phyloP scores from a whole-genome alignment of 116 monocot genomes.

The Phalaenopsis hybrid region DNA sequence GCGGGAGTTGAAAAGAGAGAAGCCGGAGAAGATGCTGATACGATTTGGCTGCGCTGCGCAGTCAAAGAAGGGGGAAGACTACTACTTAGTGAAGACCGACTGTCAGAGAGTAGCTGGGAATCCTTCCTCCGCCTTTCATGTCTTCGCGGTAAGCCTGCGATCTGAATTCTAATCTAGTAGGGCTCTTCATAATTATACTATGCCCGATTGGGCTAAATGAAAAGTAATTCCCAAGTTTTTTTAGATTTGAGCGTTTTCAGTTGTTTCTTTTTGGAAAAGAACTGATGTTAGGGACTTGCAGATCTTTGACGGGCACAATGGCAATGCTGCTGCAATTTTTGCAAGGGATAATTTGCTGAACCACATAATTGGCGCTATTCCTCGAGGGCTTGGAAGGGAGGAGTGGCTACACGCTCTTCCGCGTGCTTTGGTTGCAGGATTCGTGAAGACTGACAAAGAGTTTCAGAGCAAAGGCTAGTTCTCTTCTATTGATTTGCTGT shows the following conservation, averaged over 20 bases:
- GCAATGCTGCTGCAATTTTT: conserved; percentile 75
- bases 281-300: conserved; percentile 6
- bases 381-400: conserved; percentile 52
- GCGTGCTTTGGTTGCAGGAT: conserved; percentile 72
- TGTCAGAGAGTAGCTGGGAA: conserved; percentile 33
- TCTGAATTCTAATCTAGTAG: neutral
- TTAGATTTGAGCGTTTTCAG: neutral
- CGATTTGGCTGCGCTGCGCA: conserved; percentile 61
- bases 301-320: conserved; percentile 85
- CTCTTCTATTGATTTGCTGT: neutral
- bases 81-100: conserved; percentile 51
- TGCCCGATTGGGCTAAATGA: neutral
- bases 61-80: conserved; percentile 74
- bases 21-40: conserved; percentile 43
- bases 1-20: conserved; percentile 58
- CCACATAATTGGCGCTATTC: conserved; percentile 55
- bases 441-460: conserved; percentile 71
- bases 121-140: conserved; percentile 38
- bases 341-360: conserved; percentile 61
- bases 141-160: conserved; percentile 35
- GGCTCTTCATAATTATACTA: neutral
- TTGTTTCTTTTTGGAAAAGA: neutral
- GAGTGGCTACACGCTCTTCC: conserved; percentile 79
- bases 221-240: neutral
- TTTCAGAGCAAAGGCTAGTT: conserved; percentile 54